Percentiles rank a stretch among this genome's conserved stretches.
phyloP scores from a whole-genome alignment of 2,329 filamentous ascomycete species.

The Colletotrichum orbiculare region DNA sequence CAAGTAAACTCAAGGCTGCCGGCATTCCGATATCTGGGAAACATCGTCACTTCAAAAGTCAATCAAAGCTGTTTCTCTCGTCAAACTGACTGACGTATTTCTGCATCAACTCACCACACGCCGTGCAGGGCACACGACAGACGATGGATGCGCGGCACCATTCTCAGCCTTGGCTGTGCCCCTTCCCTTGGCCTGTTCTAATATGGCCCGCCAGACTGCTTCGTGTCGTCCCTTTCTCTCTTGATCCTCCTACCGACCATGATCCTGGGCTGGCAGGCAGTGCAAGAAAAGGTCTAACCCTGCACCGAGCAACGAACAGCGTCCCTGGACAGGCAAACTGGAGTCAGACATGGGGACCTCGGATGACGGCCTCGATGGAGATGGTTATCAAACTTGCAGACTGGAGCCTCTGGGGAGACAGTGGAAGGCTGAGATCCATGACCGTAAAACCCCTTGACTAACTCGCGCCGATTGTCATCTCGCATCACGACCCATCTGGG shows the following conservation, averaged over 20 bases:
- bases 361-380: slow-evolving; percentile 13
- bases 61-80: not conserved
- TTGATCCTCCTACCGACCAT: not conserved
- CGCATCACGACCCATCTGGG: slow-evolving; percentile 18
- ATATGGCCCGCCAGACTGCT: not conserved
- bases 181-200: not conserved
- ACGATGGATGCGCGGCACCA: slow-evolving; percentile 12
- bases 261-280: slow-evolving; percentile 17
- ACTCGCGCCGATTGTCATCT: slow-evolving; percentile 31
- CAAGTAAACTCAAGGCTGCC: not conserved
- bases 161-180: slow-evolving; percentile 27
- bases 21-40: no score
- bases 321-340: not conserved
- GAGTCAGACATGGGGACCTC: not conserved
- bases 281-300: slow-evolving; percentile 23
- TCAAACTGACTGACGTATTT: no score
- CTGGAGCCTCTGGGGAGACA: not conserved
- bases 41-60: not conserved
- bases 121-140: slow-evolving; percentile 3
- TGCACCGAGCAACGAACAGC: slow-evolving; percentile 19
- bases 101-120: not conserved
- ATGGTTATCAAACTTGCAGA: not conserved
- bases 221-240: slow-evolving; percentile 17
- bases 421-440: slow-evolving; percentile 13
- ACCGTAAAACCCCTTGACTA: slow-evolving; percentile 4